Conservation (phyloP, 2,329 filamentous ascomycete genomes). For the Dendrostoma leiphaemia region DNA sequence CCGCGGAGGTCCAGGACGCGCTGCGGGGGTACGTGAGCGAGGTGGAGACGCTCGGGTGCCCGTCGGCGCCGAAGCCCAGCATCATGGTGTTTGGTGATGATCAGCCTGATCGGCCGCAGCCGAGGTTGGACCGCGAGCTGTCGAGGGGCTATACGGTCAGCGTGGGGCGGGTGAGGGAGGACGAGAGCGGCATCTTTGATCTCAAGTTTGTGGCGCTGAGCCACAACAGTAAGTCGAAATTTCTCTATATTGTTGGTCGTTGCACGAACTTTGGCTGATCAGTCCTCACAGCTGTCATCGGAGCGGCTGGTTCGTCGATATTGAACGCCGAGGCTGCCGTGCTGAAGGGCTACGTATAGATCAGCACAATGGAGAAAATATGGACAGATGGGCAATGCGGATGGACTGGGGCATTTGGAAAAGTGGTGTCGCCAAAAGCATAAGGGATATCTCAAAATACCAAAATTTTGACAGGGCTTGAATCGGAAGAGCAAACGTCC, state of each 20-base stretch:
- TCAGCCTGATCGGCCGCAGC: constrained; percentile 86
- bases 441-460: too few species aligned
- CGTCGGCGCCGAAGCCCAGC: constrained; percentile 76
- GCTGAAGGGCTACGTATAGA: constrained; percentile 77
- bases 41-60: constrained; percentile 78
- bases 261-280: constrained; percentile 20
- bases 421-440: too few species aligned
- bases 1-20: constrained; percentile 74
- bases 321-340: constrained; percentile 91
- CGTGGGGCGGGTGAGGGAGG: constrained; percentile 82
- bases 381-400: too few species aligned
- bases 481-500: too few species aligned
- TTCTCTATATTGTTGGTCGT: background rate
- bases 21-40: constrained; percentile 80
- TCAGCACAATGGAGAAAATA: too few species aligned
- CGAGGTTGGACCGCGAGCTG: constrained; percentile 82
- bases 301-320: constrained; percentile 93
- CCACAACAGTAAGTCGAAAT: constrained; percentile 60
- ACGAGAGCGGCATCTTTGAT: constrained; percentile 87
- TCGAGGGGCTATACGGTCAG: constrained; percentile 86
- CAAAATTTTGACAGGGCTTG: too few species aligned
- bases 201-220: constrained; percentile 92
- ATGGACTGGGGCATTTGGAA: too few species aligned
- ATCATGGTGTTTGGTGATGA: constrained; percentile 77
- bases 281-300: constrained; percentile 68